Evolutionary conservation across 495 filamentous ascomycete genomes (phyloP).

Genomic region (Lasiosphaeria ovina): DNA sequence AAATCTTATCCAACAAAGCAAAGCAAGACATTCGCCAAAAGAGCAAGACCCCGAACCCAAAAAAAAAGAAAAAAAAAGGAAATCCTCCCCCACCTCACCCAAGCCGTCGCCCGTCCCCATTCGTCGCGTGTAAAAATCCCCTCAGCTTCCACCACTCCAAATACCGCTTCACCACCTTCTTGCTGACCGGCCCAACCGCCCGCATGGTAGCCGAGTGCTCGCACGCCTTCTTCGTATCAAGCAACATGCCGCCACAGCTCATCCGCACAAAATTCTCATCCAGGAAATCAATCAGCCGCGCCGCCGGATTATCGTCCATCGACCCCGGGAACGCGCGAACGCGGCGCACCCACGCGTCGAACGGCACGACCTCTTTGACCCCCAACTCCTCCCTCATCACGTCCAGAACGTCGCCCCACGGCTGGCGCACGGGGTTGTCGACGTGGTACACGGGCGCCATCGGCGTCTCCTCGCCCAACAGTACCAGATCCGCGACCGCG

Average conservation of each 20-base stretch:
- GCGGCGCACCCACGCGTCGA: slow-evolving; percentile 46
- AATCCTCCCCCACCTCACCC: no score
- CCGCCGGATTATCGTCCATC: slow-evolving; percentile 50
- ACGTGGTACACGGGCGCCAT: slow-evolving; percentile 53
- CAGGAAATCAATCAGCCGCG: slow-evolving; percentile 46
- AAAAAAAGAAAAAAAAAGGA: no score
- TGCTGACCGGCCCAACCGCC: slow-evolving; percentile 35
- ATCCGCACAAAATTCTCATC: slow-evolving; percentile 51
- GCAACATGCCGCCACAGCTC: slow-evolving; percentile 51
- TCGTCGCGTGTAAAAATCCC: slow-evolving; percentile 7
- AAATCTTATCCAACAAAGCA: no score
- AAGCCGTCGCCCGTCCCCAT: no score
- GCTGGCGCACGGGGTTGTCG: slow-evolving; percentile 52
- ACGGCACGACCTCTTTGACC: slow-evolving; percentile 33
- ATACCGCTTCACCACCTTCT: slow-evolving; percentile 40
- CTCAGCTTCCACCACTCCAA: slow-evolving; percentile 43
- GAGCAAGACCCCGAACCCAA: no score
- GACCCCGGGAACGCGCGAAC: slow-evolving; percentile 31
- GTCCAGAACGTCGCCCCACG: slow-evolving; percentile 46
- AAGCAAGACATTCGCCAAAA: no score
- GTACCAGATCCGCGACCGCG: slow-evolving; percentile 39
- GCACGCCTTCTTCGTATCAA: slow-evolving; percentile 38
- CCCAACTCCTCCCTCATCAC: slow-evolving; percentile 29
- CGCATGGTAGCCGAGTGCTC: slow-evolving; percentile 47
- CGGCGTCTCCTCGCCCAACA: slow-evolving; percentile 10